phyloP scores from a whole-genome alignment of 2,329 filamentous ascomycete species.

The Neonectria faginata region DNA sequence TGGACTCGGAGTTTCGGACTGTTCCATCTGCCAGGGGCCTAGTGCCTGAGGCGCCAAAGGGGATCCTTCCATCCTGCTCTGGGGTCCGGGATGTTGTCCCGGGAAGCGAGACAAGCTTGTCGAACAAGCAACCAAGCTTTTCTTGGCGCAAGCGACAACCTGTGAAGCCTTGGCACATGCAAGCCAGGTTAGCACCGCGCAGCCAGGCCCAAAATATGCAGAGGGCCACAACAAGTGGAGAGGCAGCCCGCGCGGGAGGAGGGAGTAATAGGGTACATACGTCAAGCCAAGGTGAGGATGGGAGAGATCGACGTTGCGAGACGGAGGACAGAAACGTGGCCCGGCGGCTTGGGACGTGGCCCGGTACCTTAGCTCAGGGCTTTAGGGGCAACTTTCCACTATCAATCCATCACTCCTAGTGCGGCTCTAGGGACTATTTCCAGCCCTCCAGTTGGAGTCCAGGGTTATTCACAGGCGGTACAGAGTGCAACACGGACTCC shows the following conservation, averaged over 20 bases:
- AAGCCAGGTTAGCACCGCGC: constrained; percentile 25
- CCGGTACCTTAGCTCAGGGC: not conserved
- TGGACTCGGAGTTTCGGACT: not conserved
- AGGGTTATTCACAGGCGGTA: not conserved
- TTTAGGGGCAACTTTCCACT: not conserved
- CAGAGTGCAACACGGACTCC: constrained; percentile 16
- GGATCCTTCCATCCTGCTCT: not conserved
- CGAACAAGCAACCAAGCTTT: constrained; percentile 46
- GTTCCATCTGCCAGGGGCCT: not conserved
- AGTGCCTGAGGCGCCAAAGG: constrained; percentile 6
- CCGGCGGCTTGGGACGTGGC: not conserved
- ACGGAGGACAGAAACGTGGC: not conserved
- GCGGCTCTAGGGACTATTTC: not conserved
- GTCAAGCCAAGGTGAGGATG: not conserved
- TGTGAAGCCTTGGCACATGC: constrained; percentile 43
- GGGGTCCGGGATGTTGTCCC: constrained; percentile 27
- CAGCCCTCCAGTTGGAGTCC: not conserved
- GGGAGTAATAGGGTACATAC: not conserved
- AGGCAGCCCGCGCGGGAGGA: not conserved
- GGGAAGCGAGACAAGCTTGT: constrained; percentile 41
- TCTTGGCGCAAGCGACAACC: constrained; percentile 45
- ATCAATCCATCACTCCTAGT: not conserved
- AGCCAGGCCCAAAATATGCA: constrained; percentile 12
- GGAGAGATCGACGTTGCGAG: not conserved
- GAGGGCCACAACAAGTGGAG: constrained; percentile 15